Evolutionary conservation across 306 rosid genomes (phyloP), one percentile per base, ranked within the genome.

Genomic region (Pyrus communis): DNA sequence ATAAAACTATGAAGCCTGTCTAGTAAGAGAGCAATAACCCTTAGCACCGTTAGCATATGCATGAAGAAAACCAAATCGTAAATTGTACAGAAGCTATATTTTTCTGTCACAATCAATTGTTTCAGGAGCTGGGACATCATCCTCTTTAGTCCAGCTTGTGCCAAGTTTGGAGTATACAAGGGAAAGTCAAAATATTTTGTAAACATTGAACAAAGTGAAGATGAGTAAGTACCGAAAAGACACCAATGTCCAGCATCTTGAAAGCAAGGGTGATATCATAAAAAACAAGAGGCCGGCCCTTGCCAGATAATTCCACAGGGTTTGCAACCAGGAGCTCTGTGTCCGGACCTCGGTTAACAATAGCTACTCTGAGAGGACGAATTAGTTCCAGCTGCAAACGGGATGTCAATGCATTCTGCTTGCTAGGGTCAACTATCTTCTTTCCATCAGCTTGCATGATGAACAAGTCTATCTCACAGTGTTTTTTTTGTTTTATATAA

Each of bases 211-310:
- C 35, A 40, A 15, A 25, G 45, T 45, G 22, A 11, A 78, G 77
- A 77, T 73, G 8, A 71, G 84, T 60, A 77, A 75, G 77, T 95
- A 95, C 99, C 91, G 80, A 87, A 85, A 95, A 95, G 75, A 92
- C 86, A 80, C 99, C 86, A 25, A 79, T 87, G 83, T 79, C 75
- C 22, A 88, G 89, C 88, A 75, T 87, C 82, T 88, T 92, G 78
- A 95, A 92, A 81, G 97, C 97, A 71, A 85, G 96, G 76, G 99
- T 92, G 75, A 90, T 89, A 70, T 95, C 97, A 62, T 89, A 45
- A 31, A 95, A 90, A 52, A 95, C 99, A 73, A 90, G 96, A 72
- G 99, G 99, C 40, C 99, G 86, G 52, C 99, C 99, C 58, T 92
- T 91, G 85, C 97, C 92, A 4, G 97, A 92, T 78, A 95, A 81